phyloP scores from a whole-genome alignment of 345 rosid species.

The Corchorus capsularis region DNA sequence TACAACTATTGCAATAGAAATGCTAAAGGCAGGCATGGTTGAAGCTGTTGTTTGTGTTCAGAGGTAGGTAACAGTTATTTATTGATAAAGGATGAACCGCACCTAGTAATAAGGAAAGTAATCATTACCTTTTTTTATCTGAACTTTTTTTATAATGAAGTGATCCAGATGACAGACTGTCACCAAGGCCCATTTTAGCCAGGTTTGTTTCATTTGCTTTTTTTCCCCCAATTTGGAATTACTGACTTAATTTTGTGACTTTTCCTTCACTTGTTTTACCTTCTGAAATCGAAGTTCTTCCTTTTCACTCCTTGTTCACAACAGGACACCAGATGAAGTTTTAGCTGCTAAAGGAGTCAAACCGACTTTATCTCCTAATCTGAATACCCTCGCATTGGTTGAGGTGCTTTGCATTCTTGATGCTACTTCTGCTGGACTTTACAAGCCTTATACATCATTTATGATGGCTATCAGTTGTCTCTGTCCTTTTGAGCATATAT shows the following conservation, averaged over 20 bases:
- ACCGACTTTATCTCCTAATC: conserved; percentile 90
- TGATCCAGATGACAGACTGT: conserved; percentile 88
- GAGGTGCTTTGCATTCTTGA: conserved; percentile 56
- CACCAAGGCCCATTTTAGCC: conserved; percentile 90
- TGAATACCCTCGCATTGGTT: conserved; percentile 80
- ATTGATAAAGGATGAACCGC: not conserved
- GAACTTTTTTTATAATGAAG: conserved; percentile 34
- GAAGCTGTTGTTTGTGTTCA: conserved; percentile 97
- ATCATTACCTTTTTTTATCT: not conserved
- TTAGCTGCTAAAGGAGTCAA: conserved; percentile 96
- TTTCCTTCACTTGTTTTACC: conserved; percentile 14
- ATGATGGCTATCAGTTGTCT: not conserved
- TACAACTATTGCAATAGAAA: conserved; percentile 92
- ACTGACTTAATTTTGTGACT: conserved; percentile 4
- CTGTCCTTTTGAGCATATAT: not conserved
- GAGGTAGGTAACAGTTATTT: conserved; percentile 48
- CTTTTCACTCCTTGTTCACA: conserved; percentile 2
- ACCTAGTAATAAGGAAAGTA: not conserved
- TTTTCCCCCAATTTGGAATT: conserved; percentile 12
- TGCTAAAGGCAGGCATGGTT: conserved; percentile 84
- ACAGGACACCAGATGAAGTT: conserved; percentile 94
- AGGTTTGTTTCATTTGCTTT: conserved; percentile 48
- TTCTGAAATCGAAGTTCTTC: not conserved
- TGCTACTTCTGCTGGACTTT: not conserved
- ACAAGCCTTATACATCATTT: conserved; percentile 1